These are phyloP conservation scores for Leishmania braziliensis DNA, from an alignment of 208 protist species.

Conservation along the genomic window DNA sequence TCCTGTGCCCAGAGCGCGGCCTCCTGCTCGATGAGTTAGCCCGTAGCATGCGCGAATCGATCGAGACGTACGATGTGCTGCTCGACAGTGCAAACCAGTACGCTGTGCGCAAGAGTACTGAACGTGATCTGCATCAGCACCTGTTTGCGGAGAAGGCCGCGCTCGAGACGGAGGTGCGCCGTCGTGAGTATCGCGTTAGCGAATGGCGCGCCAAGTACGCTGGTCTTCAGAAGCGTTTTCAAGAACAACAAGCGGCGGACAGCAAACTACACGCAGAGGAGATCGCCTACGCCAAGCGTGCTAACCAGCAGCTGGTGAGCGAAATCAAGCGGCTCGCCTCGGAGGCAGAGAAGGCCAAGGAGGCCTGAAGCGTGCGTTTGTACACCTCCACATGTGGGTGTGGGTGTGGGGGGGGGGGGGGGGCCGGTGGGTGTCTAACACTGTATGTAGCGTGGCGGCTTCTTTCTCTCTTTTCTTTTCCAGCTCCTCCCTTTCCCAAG, in stretches of 20 bases:
- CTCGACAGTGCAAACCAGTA: constrained; percentile 88
- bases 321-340: constrained; percentile 87
- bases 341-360: constrained; percentile 53
- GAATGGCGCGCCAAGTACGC: constrained; percentile 85
- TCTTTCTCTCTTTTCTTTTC: background rate
- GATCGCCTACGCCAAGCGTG: constrained; percentile 86
- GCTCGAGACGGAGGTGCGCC: constrained; percentile 85
- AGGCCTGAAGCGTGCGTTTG: constrained; percentile 2
- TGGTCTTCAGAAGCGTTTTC: constrained; percentile 78
- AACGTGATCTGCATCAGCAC: constrained; percentile 72
- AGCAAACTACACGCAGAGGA: constrained; percentile 84
- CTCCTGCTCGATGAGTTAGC: constrained; percentile 73
- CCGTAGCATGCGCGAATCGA: constrained; percentile 64
- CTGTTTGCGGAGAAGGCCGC: constrained; percentile 65
- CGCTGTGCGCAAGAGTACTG: constrained; percentile 86
- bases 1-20: constrained; percentile 87
- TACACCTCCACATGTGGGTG: background rate
- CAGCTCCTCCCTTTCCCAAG: background rate
- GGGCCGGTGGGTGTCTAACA: background rate
- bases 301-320: constrained; percentile 83
- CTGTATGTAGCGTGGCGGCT: background rate
- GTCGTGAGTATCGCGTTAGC: constrained; percentile 85
- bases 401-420: background rate
- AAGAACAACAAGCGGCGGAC: constrained; percentile 75
- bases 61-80: constrained; percentile 83